Percentiles rank a stretch among this genome's conserved stretches.
phyloP scores from a whole-genome alignment of 305 asterid species.

The Stenogyne calaminthoides region DNA sequence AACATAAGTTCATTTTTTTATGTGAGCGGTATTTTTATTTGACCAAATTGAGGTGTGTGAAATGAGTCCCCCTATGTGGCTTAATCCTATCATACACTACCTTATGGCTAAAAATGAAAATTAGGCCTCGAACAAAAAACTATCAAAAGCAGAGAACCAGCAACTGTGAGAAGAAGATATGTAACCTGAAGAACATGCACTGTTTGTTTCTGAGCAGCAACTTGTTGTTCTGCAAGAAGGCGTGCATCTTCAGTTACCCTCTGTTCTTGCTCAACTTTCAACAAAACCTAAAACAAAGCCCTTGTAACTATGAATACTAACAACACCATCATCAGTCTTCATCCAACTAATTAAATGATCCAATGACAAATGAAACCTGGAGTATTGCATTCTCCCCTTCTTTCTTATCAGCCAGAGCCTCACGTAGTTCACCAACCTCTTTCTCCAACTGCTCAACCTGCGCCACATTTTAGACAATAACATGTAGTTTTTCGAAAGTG shows the following conservation, averaged over 20 bases:
- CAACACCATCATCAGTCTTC: conserved; percentile 24
- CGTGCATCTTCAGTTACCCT: conserved; percentile 84
- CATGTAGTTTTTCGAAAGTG: conserved; percentile 4
- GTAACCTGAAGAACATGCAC: conserved; percentile 69
- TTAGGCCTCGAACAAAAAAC: neutral
- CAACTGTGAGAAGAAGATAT: conserved; percentile 5
- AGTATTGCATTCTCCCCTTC: conserved; percentile 83
- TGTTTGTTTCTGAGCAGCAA: conserved; percentile 67
- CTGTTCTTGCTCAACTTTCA: conserved; percentile 94
- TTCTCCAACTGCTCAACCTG: conserved; percentile 88
- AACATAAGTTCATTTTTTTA: neutral
- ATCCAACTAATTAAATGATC: conserved; percentile 5
- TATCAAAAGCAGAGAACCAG: conserved; percentile 5
- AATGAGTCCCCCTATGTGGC: neutral
- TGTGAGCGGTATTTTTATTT: neutral
- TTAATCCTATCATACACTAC: neutral
- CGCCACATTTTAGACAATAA: conserved; percentile 27
- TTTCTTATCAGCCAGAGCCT: conserved; percentile 61
- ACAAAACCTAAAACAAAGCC: conserved; percentile 58
- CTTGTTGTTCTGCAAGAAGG: conserved; percentile 73
- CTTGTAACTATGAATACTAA: conserved; percentile 28
- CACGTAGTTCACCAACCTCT: conserved; percentile 70
- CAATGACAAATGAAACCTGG: conserved; percentile 55
- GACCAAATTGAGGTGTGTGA: neutral
- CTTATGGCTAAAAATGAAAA: neutral